Conservation (phyloP, 1,139 yeast genomes). For the Geotrichum fermentans region DNA sequence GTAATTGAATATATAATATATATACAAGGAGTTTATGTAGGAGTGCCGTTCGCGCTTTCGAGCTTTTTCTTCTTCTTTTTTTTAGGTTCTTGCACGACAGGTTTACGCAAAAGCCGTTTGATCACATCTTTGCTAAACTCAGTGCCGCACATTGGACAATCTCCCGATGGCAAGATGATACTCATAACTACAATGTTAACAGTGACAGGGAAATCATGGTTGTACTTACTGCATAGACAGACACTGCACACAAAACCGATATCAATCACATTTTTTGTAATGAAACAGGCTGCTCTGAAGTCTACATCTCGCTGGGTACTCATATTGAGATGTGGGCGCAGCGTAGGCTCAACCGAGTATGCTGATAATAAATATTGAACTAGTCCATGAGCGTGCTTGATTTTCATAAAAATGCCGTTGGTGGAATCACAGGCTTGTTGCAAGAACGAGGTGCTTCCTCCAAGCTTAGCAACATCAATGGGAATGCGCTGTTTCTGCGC, state of each 20-base stretch:
- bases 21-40: not conserved
- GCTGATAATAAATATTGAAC: conserved; percentile 64
- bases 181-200: conserved; percentile 35
- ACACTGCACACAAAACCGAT: conserved; percentile 94
- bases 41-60: conserved; percentile 20
- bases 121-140: conserved; percentile 55
- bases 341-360: conserved; percentile 75
- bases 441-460: conserved; percentile 70
- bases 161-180: conserved; percentile 46
- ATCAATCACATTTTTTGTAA: conserved; percentile 84
- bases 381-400: conserved; percentile 71
- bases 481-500: conserved; percentile 88
- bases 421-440: conserved; percentile 98
- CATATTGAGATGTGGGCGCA: conserved; percentile 65
- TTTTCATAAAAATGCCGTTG: conserved; percentile 74
- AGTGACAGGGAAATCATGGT: not conserved
- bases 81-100: conserved; percentile 46
- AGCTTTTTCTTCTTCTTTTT: conserved; percentile 39
- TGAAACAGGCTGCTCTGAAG: conserved; percentile 89
- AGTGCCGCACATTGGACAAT: conserved; percentile 68
- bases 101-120: conserved; percentile 50
- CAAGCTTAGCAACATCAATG: conserved; percentile 84
- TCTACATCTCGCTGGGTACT: conserved; percentile 88
- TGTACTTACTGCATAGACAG: conserved; percentile 55
- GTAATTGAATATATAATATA: too few species aligned